Evolutionary conservation across 345 rosid genomes (phyloP).

Genomic region (Populus simonii): DNA sequence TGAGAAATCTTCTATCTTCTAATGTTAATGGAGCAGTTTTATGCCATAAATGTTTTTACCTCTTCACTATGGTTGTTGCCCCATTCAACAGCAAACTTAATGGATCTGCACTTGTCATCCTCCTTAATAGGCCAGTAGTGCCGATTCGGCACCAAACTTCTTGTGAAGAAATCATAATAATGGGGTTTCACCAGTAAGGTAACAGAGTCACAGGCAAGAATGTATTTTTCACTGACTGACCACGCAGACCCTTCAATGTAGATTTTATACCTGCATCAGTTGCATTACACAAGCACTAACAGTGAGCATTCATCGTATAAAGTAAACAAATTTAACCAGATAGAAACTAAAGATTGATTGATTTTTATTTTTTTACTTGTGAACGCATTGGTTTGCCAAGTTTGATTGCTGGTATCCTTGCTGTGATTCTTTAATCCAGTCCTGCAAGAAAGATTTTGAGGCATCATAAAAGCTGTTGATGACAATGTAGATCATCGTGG

Average conservation of each 20-base stretch:
- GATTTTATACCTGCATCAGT: constrained; percentile 25
- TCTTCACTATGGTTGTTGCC: constrained; percentile 20
- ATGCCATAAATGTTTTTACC: constrained; percentile 2
- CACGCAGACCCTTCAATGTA: constrained; percentile 34
- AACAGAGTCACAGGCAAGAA: constrained; percentile 31
- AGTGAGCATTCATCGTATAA: neutral
- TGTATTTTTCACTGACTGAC: constrained; percentile 36
- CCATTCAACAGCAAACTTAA: constrained; percentile 36
- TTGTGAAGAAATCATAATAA: constrained; percentile 31
- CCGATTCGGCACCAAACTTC: constrained; percentile 16
- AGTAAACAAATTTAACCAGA: no score
- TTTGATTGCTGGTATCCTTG: constrained; percentile 77
- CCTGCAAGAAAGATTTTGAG: constrained; percentile 35
- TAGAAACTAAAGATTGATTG: neutral
- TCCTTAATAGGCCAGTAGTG: constrained; percentile 31
- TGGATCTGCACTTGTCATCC: constrained; percentile 26
- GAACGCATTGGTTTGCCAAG: constrained; percentile 67
- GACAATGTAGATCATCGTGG: neutral
- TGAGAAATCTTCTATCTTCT: no score
- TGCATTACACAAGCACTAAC: neutral
- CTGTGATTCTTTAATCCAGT: constrained; percentile 61
- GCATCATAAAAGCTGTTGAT: neutral
- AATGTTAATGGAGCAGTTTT: no score
- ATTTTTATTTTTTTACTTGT: constrained; percentile 41
- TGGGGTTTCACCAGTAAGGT: constrained; percentile 27